Percentiles rank a stretch among this genome's conserved stretches.
These are phyloP conservation scores for Epichloe typhina DNA, from an alignment of 2,329 filamentous ascomycete genomes.

Conservation along the genomic window DNA sequence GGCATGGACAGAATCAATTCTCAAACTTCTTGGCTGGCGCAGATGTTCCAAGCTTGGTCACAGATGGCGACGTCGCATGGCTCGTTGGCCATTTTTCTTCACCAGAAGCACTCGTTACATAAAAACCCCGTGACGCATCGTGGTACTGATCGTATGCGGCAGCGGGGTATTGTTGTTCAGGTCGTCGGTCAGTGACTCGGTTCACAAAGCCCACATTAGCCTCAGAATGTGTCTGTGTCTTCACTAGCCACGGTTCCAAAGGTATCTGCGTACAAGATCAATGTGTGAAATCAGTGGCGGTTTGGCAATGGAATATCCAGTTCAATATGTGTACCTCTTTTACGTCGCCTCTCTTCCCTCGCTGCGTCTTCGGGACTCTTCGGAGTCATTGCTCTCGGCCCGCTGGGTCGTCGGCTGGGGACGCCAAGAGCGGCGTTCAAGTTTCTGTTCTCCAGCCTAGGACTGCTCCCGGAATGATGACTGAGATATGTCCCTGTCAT, in stretches of 20 bases:
- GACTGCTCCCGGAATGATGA: slow-evolving; percentile 41
- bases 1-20: no score
- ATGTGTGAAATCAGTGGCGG: not conserved
- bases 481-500: slow-evolving; percentile 32
- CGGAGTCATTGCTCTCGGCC: slow-evolving; percentile 48
- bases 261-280: not conserved
- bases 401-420: slow-evolving; percentile 41
- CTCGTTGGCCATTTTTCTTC: no score
- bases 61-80: no score
- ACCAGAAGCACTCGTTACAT: no score
- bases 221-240: slow-evolving; percentile 25
- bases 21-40: no score
- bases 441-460: slow-evolving; percentile 43
- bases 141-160: no score
- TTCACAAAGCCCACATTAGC: no score
- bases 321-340: slow-evolving; percentile 37
- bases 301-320: not conserved
- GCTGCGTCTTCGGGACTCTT: slow-evolving; percentile 34
- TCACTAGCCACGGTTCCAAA: slow-evolving; percentile 22
- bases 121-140: no score
- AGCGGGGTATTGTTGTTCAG: no score
- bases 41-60: no score
- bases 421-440: slow-evolving; percentile 39
- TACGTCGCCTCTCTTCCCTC: slow-evolving; percentile 36
- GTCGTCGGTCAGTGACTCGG: no score